A percentile compares a stretch with the other conserved stretches of the same genome.
Conservation (phyloP, 345 rosid species). For the Eucalyptus shirleyi region DNA sequence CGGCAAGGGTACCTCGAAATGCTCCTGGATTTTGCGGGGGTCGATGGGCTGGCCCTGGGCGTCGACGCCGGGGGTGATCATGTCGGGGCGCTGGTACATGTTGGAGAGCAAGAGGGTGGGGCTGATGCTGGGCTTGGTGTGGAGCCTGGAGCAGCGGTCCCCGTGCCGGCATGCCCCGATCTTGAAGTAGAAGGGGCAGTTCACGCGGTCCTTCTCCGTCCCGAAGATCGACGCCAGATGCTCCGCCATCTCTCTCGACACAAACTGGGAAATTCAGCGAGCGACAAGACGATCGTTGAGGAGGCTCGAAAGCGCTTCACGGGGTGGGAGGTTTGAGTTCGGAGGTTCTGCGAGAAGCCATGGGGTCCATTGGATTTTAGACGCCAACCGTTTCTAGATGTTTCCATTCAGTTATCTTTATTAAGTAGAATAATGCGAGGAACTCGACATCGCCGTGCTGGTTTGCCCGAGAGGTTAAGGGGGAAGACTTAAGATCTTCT, state of each 20-base stretch:
- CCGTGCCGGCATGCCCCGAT: slow-evolving; percentile 75
- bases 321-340: neutral
- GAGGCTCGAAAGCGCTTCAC: neutral
- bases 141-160: slow-evolving; percentile 72
- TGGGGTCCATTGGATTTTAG: neutral
- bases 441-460: neutral
- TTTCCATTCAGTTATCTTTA: neutral
- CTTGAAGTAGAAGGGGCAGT: slow-evolving; percentile 84
- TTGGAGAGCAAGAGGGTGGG: slow-evolving; percentile 69
- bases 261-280: neutral
- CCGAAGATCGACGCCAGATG: slow-evolving; percentile 79
- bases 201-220: slow-evolving; percentile 77
- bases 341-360: neutral
- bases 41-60: slow-evolving; percentile 35
- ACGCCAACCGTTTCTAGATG: neutral
- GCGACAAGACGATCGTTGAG: neutral
- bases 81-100: slow-evolving; percentile 76
- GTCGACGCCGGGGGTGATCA: slow-evolving; percentile 58
- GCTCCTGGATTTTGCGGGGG: slow-evolving; percentile 49
- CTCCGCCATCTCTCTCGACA: slow-evolving; percentile 33
- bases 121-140: slow-evolving; percentile 64
- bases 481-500: slow-evolving; percentile 93
- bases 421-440: rapidly evolving
- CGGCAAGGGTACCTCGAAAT: slow-evolving; percentile 30
- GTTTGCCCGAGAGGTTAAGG: slow-evolving; percentile 97